Evolutionary conservation across 2,329 filamentous ascomycete genomes (phyloP), one percentile per base, ranked within the genome.

Genomic region (Scedosporium boydii): DNA sequence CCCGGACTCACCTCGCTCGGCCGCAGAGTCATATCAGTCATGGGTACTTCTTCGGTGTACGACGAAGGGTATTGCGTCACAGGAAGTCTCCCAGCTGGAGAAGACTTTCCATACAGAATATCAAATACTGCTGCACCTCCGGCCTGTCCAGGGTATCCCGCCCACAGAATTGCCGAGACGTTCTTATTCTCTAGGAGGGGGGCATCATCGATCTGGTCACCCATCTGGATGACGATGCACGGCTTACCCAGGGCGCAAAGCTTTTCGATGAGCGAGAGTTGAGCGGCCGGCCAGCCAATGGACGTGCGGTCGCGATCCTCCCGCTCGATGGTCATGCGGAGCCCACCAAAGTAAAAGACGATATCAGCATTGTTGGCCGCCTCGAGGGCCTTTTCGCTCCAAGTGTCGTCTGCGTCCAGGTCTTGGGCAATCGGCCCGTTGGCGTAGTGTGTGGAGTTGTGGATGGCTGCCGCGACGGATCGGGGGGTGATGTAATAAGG

Each of bases 91-190:
- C 81, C 84, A 6, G 82, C 83, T 2, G 81, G 81, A 0, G 80
- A 74, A 2, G 69, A 70, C 2, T 72, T 73, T 2, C 84, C 84
- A 7, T 76, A 79, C 38, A 87, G 67, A 61, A 86, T 74, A 63
- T 85, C 76, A 58, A 85, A 71, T 10, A 86, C 68, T 0, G 83
- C 84, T 7, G 72, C 70, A 2, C 84, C 84, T 12, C 84, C 84
- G 46, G 80, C 79, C 69, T 87, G 83, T 1, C 84, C 83, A 0
- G 84, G 84, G 63, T 84, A 86, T 0, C 83, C 82, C 0, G 75
- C 80, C 84, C 84, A 86, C 0, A 87, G 66, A 0, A 87, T 68
- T 0, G 80, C 76, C 29, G 74, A 77, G 63, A 86, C 76, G 62
- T 79, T 79, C 1, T 71, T 65, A 61, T 82, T 79, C 3, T 70